phyloP scores from a whole-genome alignment of 2,329 filamentous ascomycete genomes.

The Stemphylium beticola region DNA sequence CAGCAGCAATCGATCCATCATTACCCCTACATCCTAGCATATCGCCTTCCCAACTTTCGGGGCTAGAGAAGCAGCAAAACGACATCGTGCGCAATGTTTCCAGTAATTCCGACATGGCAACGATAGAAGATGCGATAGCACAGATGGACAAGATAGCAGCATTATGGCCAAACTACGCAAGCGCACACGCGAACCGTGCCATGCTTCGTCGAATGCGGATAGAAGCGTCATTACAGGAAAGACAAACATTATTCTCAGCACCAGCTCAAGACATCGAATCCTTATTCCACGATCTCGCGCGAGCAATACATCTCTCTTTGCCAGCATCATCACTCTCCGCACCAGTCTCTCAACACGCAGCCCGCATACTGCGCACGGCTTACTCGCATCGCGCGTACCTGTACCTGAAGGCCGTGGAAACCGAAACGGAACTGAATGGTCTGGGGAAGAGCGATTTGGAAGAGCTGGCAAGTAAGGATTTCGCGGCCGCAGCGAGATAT shows the following conservation, averaged over 20 bases:
- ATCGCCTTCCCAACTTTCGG: slow-evolving; percentile 42
- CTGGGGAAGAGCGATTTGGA: slow-evolving; percentile 54
- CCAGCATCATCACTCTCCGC: slow-evolving; percentile 50
- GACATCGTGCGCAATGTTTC: slow-evolving; percentile 50
- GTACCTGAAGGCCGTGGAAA: slow-evolving; percentile 50
- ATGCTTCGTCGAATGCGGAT: slow-evolving; percentile 69
- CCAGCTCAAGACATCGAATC: slow-evolving; percentile 14
- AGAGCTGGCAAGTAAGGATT: slow-evolving; percentile 62
- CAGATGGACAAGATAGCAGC: slow-evolving; percentile 63
- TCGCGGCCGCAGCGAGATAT: slow-evolving; percentile 61
- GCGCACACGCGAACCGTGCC: slow-evolving; percentile 75
- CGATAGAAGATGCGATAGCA: slow-evolving; percentile 26
- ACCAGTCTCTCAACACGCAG: slow-evolving; percentile 66
- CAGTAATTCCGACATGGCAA: slow-evolving; percentile 16
- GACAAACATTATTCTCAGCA: slow-evolving; percentile 23
- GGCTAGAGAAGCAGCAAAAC: slow-evolving; percentile 52
- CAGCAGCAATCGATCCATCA: slow-evolving; percentile 52
- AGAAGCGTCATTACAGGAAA: slow-evolving; percentile 21
- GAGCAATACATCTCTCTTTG: slow-evolving; percentile 63
- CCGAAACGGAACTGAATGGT: slow-evolving; percentile 41
- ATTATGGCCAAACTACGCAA: slow-evolving; percentile 70
- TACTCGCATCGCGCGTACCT: slow-evolving; percentile 70
- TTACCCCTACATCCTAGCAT: slow-evolving; percentile 52
- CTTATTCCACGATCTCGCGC: slow-evolving; percentile 46
- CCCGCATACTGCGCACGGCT: slow-evolving; percentile 70